Conservation (phyloP, 2,329 filamentous ascomycete species). For the Aspergillus chevalieri region DNA sequence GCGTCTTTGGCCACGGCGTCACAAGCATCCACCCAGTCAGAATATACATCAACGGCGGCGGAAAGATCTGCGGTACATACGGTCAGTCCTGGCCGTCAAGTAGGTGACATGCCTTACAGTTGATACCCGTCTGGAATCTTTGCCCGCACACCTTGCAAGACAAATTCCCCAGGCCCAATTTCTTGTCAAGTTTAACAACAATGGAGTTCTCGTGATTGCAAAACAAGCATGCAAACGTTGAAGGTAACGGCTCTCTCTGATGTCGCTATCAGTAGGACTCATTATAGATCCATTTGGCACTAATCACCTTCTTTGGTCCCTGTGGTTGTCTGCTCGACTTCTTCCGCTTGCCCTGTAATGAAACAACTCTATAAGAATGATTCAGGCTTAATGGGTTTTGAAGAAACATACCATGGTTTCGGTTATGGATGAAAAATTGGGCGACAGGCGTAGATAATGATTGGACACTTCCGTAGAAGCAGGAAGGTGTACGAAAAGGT, state of each 20-base stretch:
- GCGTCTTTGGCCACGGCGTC: slow-evolving; percentile 63
- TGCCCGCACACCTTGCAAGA: slow-evolving; percentile 92
- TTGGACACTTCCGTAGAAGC: neutral
- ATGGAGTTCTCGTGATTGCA: slow-evolving; percentile 97
- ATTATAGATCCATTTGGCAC: slow-evolving; percentile 1
- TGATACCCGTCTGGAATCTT: slow-evolving; percentile 85
- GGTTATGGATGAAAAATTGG: neutral
- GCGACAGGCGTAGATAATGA: neutral
- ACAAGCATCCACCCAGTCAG: slow-evolving; percentile 97
- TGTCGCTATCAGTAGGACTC: slow-evolving; percentile 7
- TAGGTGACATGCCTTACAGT: slow-evolving; percentile 58
- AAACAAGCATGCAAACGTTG: slow-evolving; percentile 92
- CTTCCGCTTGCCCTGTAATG: slow-evolving; percentile 78
- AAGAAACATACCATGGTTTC: slow-evolving; percentile 5
- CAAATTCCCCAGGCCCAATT: slow-evolving; percentile 75
- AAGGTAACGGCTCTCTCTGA: slow-evolving; percentile 47
- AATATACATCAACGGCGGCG: slow-evolving; percentile 88
- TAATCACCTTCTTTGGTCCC: slow-evolving; percentile 70
- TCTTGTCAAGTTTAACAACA: slow-evolving; percentile 87
- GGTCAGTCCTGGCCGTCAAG: neutral
- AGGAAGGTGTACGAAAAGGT: neutral
- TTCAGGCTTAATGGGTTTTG: neutral
- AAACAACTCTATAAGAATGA: neutral
- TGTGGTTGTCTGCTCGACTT: slow-evolving; percentile 73
- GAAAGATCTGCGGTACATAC: slow-evolving; percentile 61